Evolutionary conservation across 495 filamentous ascomycete species (phyloP).

Genomic region (Rhizodiscina lignyota): DNA sequence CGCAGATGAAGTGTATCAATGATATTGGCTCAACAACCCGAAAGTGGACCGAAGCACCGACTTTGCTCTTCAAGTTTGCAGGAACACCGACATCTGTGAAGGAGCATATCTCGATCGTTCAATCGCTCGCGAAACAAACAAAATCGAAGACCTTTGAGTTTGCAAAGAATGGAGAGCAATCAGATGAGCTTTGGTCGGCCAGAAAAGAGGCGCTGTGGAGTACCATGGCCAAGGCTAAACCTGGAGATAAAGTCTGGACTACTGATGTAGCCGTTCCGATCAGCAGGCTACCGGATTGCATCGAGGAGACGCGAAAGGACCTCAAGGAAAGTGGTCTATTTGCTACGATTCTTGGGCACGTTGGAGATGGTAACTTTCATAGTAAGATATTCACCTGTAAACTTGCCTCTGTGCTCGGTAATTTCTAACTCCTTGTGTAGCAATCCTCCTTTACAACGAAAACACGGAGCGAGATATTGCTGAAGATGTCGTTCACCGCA

Average conservation of each 20-base stretch:
- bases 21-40: slow-evolving; percentile 52
- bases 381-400: slow-evolving; percentile 23
- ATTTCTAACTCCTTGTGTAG: too few relatives aligned
- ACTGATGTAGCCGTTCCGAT: slow-evolving; percentile 75
- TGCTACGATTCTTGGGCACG: slow-evolving; percentile 64
- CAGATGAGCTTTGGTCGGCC: slow-evolving; percentile 69
- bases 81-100: slow-evolving; percentile 60
- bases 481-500: slow-evolving; percentile 58
- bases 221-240: slow-evolving; percentile 42
- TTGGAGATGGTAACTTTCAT: slow-evolving; percentile 77
- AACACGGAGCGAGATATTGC: slow-evolving; percentile 39
- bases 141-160: slow-evolving; percentile 64
- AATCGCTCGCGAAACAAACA: slow-evolving; percentile 41
- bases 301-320: slow-evolving; percentile 63
- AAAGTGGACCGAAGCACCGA: slow-evolving; percentile 62
- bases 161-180: slow-evolving; percentile 50
- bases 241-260: slow-evolving; percentile 59
- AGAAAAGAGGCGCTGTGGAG: slow-evolving; percentile 77
- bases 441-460: slow-evolving; percentile 58
- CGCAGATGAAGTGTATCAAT: slow-evolving; percentile 91
- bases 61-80: slow-evolving; percentile 89
- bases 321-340: slow-evolving; percentile 47
- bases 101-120: slow-evolving; percentile 65
- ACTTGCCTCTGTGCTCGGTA: not conserved
- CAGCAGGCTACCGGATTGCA: slow-evolving; percentile 51